These are phyloP conservation scores for Cladosporium cucumerinum DNA, from an alignment of 2,329 filamentous ascomycete genomes.

Conservation along the genomic window DNA sequence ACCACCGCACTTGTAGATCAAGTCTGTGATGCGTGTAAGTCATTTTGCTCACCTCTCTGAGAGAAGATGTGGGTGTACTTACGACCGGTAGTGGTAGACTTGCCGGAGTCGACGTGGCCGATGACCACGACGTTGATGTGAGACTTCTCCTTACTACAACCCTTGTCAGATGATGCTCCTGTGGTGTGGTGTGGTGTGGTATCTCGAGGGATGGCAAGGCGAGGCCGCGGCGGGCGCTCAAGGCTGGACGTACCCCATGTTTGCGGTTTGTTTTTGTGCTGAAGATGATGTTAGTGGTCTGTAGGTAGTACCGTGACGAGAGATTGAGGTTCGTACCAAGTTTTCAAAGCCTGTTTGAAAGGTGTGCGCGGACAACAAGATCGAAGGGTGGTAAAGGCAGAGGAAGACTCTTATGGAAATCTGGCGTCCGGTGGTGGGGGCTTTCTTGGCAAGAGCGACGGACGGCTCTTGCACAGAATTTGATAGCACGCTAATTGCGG, in stretches of 20 bases:
- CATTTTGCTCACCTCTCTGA: constrained; percentile 29
- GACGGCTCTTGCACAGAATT: constrained; percentile 14
- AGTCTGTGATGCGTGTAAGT: constrained; percentile 66
- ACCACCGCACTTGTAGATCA: constrained; percentile 99
- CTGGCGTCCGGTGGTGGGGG: background rate
- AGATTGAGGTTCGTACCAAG: constrained; percentile 20
- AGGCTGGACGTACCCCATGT: constrained; percentile 56
- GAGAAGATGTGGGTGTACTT: constrained; percentile 46
- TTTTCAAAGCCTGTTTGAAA: constrained; percentile 22
- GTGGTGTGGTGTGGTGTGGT: constrained; percentile 5
- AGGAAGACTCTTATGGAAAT: constrained; percentile 20
- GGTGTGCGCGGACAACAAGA: constrained; percentile 25
- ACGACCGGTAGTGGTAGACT: constrained; percentile 89
- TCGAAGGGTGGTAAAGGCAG: constrained; percentile 14
- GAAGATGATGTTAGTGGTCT: constrained; percentile 5
- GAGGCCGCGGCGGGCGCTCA: constrained; percentile 20
- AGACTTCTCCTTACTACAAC: constrained; percentile 81
- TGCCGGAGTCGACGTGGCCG: constrained; percentile 99
- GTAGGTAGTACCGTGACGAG: background rate
- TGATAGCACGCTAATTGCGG: constrained; percentile 14
- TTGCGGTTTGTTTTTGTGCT: constrained; percentile 41
- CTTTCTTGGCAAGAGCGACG: constrained; percentile 14
- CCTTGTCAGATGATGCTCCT: constrained; percentile 34
- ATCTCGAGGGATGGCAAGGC: constrained; percentile 4
- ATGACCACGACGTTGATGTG: constrained; percentile 97